These are phyloP conservation scores for Coniochaeta sp. DNA, from an alignment of 2,329 filamentous ascomycete genomes.

Conservation along the genomic window DNA sequence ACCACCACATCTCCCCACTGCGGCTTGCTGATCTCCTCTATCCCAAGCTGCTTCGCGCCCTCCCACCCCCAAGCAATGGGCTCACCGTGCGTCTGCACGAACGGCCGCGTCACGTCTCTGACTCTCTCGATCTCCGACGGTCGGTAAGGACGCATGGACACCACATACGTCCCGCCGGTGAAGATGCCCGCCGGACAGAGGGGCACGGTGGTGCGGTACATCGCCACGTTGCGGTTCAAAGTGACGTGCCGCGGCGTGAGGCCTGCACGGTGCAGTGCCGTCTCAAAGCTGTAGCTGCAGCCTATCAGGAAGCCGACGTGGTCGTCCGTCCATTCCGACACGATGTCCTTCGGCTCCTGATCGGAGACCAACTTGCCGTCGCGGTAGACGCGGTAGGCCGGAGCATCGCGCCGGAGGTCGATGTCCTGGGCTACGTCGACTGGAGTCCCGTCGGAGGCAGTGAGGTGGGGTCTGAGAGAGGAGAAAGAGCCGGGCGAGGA, in stretches of 20 bases:
- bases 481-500: constrained; percentile 29
- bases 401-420: constrained; percentile 51
- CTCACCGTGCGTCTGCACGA: constrained; percentile 53
- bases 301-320: constrained; percentile 58
- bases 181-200: constrained; percentile 53
- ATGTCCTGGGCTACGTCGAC: constrained; percentile 29
- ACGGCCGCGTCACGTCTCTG: constrained; percentile 45
- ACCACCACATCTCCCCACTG: constrained; percentile 49
- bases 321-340: constrained; percentile 44
- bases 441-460: constrained; percentile 10
- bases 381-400: constrained; percentile 51
- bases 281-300: constrained; percentile 57
- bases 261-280: constrained; percentile 41
- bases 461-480: constrained; percentile 20
- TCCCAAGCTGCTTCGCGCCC: constrained; percentile 41
- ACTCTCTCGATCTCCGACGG: constrained; percentile 41
- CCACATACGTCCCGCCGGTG: constrained; percentile 43
- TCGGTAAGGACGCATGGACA: constrained; percentile 56
- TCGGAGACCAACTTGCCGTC: constrained; percentile 28
- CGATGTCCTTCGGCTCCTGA: constrained; percentile 32
- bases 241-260: constrained; percentile 42
- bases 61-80: constrained; percentile 60
- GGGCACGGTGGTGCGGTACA: constrained; percentile 52
- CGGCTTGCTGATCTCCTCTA: constrained; percentile 40
- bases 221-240: constrained; percentile 44